These are phyloP conservation scores for Aspergillus aculeatus DNA, from an alignment of 2,329 filamentous ascomycete genomes.

Conservation along the genomic window DNA sequence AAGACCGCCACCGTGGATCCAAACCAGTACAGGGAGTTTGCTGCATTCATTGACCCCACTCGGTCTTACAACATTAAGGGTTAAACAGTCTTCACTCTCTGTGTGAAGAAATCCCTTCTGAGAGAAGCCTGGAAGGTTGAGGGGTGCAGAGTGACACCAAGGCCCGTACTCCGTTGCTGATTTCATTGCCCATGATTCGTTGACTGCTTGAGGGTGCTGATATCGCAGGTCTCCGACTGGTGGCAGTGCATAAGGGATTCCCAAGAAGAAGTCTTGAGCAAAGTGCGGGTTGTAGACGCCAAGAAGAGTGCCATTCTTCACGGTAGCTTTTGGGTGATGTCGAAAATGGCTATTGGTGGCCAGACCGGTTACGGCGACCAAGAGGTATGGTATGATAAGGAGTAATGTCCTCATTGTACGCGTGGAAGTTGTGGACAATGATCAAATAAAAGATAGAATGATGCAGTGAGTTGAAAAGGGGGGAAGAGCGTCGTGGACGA, in stretches of 20 bases:
- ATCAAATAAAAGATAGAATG: no score
- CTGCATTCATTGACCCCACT: not conserved
- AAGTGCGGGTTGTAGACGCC: constrained; percentile 12
- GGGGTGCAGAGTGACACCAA: not conserved
- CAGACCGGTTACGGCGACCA: no score
- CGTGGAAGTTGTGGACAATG: no score
- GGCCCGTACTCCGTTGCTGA: constrained; percentile 10
- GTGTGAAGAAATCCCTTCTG: not conserved
- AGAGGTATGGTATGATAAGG: no score
- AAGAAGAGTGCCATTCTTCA: constrained; percentile 13
- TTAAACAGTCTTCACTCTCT: constrained; percentile 23
- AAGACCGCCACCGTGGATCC: constrained; percentile 42
- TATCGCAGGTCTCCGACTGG: constrained; percentile 12
- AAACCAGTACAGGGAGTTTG: constrained; percentile 20
- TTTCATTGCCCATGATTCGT: constrained; percentile 8
- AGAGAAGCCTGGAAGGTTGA: not conserved
- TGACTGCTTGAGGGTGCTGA: constrained; percentile 9
- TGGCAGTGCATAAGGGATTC: constrained; percentile 19
- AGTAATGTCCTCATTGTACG: no score
- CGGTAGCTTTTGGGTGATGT: no score
- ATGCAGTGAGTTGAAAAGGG: no score
- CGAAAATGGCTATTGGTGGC: no score
- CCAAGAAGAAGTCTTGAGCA: constrained; percentile 21
- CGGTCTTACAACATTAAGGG: constrained; percentile 23
- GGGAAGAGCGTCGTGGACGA: no score